Percentiles rank a stretch among this genome's conserved stretches.
Evolutionary conservation across 192 early-diverging fungal genomes (phyloP).

Genomic region (Coemansia sp.): DNA sequence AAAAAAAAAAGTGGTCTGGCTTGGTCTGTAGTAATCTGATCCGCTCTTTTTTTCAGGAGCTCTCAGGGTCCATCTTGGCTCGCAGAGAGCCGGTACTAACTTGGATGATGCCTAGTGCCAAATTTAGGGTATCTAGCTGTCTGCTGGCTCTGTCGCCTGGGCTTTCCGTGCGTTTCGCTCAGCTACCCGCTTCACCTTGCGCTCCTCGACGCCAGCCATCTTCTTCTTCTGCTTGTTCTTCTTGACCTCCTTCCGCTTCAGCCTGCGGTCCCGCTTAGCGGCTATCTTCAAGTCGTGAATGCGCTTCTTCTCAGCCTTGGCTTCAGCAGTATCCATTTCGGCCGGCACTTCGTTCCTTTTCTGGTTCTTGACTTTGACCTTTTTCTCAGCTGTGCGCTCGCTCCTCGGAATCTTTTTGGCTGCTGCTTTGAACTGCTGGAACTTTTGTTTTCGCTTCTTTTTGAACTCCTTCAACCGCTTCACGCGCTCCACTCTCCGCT

Average conservation of each 20-base stretch:
- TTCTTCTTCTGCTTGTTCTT: constrained; percentile 13
- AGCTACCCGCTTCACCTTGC: neutral
- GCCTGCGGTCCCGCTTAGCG: constrained; percentile 1
- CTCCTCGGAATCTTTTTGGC: neutral
- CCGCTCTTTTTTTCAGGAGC: neutral
- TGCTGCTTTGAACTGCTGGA: neutral
- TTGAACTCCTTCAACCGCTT: constrained; percentile 1
- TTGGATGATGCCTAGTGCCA: neutral
- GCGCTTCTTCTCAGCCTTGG: constrained; percentile 8
- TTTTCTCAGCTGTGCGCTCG: constrained; percentile 1
- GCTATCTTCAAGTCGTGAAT: constrained; percentile 4
- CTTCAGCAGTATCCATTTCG: constrained; percentile 4
- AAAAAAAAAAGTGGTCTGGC: neutral
- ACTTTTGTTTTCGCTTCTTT: constrained; percentile 4
- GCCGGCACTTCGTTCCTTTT: constrained; percentile 6
- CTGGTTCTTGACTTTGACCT: constrained; percentile 17
- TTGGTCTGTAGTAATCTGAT: neutral
- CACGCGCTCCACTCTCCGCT: neutral
- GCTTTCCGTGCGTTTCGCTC: constrained; percentile 2
- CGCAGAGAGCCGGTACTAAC: neutral
- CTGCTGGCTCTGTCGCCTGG: neutral
- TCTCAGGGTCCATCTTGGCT: neutral
- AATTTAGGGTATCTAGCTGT: neutral
- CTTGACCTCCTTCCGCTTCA: constrained; percentile 8
- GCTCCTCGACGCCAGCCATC: constrained; percentile 5